phyloP scores from a whole-genome alignment of 257 asterid genomes.

The Forsythia viridissima region DNA sequence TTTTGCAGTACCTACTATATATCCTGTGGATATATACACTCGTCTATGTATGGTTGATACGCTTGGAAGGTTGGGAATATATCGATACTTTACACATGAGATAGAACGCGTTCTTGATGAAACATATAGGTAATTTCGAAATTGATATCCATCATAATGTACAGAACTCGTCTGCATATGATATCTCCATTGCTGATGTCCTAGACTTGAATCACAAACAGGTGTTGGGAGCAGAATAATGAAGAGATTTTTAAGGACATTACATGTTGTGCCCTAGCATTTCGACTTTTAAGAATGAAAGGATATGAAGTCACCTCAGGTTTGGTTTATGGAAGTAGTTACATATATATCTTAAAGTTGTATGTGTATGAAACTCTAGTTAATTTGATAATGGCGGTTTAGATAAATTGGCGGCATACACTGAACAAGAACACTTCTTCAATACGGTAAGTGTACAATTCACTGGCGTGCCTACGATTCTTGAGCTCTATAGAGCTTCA shows the following conservation, averaged over 20 bases:
- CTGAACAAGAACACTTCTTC: slow-evolving; percentile 27
- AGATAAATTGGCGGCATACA: slow-evolving; percentile 41
- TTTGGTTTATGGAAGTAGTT: neutral
- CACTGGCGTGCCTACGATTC: slow-evolving; percentile 20
- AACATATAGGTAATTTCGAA: slow-evolving; percentile 24
- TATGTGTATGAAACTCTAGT: neutral
- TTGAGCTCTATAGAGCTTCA: slow-evolving; percentile 56
- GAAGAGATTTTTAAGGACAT: slow-evolving; percentile 24
- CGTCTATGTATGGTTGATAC: slow-evolving; percentile 33
- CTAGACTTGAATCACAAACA: neutral
- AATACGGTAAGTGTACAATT: neutral
- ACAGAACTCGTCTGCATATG: too few species aligned
- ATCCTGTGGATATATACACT: slow-evolving; percentile 20
- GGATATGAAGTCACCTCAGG: slow-evolving; percentile 25
- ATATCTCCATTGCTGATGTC: neutral
- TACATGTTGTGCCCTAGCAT: slow-evolving; percentile 29
- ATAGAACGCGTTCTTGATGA: slow-evolving; percentile 22
- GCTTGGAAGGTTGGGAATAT: slow-evolving; percentile 35
- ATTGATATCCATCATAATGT: neutral
- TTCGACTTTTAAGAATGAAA: slow-evolving; percentile 29
- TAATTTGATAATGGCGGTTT: neutral
- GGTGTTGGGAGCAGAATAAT: slow-evolving; percentile 34
- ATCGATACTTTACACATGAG: slow-evolving; percentile 25
- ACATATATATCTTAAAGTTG: too few species aligned
- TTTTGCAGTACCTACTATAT: slow-evolving; percentile 31